These are phyloP conservation scores for Candida railenensis DNA, from an alignment of 805 yeast species.

Conservation along the genomic window DNA sequence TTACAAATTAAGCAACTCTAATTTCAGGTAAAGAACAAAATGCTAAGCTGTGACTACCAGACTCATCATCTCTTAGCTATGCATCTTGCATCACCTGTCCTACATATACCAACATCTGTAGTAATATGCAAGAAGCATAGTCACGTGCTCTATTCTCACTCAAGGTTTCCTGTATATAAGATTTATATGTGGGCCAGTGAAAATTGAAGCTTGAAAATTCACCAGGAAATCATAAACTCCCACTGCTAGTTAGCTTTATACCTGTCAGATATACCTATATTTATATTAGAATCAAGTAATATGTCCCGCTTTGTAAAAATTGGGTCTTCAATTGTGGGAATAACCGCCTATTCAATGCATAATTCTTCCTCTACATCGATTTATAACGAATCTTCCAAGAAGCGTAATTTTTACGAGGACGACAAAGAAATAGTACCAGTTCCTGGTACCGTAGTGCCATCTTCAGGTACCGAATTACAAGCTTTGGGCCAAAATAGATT, in stretches of 20 bases:
- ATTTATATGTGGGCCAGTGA: too few species aligned
- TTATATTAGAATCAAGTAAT: neutral
- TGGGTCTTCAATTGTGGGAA: neutral
- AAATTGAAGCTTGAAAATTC: too few species aligned
- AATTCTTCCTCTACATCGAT: neutral
- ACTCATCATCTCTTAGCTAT: too few species aligned
- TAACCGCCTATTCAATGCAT: neutral
- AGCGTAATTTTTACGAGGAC: conserved; percentile 50
- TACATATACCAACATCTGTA: too few species aligned
- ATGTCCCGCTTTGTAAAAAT: neutral
- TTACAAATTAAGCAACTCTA: neutral
- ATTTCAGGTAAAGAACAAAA: neutral
- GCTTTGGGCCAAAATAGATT: conserved; percentile 46
- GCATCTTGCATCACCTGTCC: too few species aligned
- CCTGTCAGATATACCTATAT: too few species aligned
- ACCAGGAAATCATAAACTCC: too few species aligned
- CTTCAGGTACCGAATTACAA: conserved; percentile 41
- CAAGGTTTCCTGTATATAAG: too few species aligned
- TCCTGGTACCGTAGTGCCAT: conserved; percentile 50
- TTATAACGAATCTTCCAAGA: conserved; percentile 16
- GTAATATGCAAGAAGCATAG: too few species aligned
- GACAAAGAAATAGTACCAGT: conserved; percentile 44
- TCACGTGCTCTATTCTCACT: too few species aligned
- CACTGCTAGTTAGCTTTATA: too few species aligned
- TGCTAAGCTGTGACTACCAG: too few species aligned